These are phyloP conservation scores for Phyllosticta citrichinensis DNA, from an alignment of 2,329 filamentous ascomycete genomes.

Conservation along the genomic window DNA sequence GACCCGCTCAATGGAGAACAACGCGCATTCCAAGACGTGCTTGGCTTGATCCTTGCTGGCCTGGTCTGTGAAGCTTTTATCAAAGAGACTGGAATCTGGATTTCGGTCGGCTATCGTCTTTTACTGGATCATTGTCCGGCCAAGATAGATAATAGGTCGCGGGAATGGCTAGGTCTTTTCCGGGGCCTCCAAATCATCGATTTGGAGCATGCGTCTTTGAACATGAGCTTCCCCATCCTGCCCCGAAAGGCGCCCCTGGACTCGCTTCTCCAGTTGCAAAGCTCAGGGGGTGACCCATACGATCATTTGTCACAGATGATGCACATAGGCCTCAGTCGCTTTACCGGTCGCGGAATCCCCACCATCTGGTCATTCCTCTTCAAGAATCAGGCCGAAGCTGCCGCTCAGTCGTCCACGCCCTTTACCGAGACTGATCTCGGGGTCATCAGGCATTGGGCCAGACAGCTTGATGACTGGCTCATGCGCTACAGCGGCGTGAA, in stretches of 20 bases:
- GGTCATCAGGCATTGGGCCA: slow-evolving; percentile 35
- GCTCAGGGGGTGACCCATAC: slow-evolving; percentile 31
- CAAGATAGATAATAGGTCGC: slow-evolving; percentile 27
- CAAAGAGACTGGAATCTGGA: slow-evolving; percentile 35
- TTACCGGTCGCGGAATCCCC: slow-evolving; percentile 33
- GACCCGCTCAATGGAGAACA: slow-evolving; percentile 23
- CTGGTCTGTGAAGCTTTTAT: slow-evolving; percentile 35
- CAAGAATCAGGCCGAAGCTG: slow-evolving; percentile 12
- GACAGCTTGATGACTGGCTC: slow-evolving; percentile 34
- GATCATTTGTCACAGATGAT: slow-evolving; percentile 36
- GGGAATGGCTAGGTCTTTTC: slow-evolving; percentile 34
- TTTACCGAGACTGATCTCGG: slow-evolving; percentile 33
- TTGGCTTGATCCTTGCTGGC: slow-evolving; percentile 33
- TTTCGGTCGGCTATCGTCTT: slow-evolving; percentile 34
- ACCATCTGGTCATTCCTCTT: slow-evolving; percentile 37
- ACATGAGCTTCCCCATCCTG: slow-evolving; percentile 33
- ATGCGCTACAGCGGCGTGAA: slow-evolving; percentile 24
- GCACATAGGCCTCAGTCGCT: slow-evolving; percentile 35
- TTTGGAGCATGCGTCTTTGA: slow-evolving; percentile 35
- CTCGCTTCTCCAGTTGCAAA: slow-evolving; percentile 22
- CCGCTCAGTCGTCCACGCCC: slow-evolving; percentile 14
- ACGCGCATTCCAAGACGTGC: slow-evolving; percentile 34
- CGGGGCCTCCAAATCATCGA: slow-evolving; percentile 34
- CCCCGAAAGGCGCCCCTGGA: slow-evolving; percentile 31
- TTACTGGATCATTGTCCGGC: slow-evolving; percentile 34